phyloP scores from a whole-genome alignment of 2,329 filamentous ascomycete genomes.

The Fusarium austroafricanum region DNA sequence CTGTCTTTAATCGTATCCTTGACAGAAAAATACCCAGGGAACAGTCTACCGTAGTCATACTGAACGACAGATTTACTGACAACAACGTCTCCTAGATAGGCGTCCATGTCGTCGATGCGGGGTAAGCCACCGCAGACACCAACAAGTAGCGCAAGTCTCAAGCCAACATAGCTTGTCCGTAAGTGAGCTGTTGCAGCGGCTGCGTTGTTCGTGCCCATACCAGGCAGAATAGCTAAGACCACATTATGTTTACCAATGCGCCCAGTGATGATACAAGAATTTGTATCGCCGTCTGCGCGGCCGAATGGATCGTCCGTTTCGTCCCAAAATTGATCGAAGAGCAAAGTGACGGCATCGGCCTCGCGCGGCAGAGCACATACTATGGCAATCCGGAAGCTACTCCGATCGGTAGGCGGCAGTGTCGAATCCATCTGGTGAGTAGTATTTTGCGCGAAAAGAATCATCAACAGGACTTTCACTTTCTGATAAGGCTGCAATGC shows the following conservation, averaged over 20 bases:
- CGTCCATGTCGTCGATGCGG: background rate
- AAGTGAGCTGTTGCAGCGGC: slow-evolving; percentile 45
- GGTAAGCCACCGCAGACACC: slow-evolving; percentile 56
- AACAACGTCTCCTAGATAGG: slow-evolving; percentile 5
- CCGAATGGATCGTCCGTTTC: slow-evolving; percentile 24
- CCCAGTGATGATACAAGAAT: slow-evolving; percentile 47
- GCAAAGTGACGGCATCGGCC: background rate
- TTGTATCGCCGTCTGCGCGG: slow-evolving; percentile 39
- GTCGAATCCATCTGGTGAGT: background rate
- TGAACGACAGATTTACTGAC: background rate
- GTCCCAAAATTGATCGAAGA: slow-evolving; percentile 41
- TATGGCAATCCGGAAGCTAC: background rate
- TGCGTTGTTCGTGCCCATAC: slow-evolving; percentile 47
- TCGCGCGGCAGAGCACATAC: background rate
- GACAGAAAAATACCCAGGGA: background rate
- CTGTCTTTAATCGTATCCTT: background rate
- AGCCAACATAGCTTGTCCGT: slow-evolving; percentile 48
- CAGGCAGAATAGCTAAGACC: slow-evolving; percentile 43
- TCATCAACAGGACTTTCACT: too few species aligned
- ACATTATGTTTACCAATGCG: slow-evolving; percentile 2
- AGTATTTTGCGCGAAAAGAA: too few species aligned
- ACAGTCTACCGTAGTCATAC: background rate
- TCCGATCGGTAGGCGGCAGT: background rate
- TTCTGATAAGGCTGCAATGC: too few species aligned
- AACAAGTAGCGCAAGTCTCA: slow-evolving; percentile 52